Evolutionary conservation across 2,329 filamentous ascomycete genomes (phyloP).

Genomic region (Monosporascus sp.): DNA sequence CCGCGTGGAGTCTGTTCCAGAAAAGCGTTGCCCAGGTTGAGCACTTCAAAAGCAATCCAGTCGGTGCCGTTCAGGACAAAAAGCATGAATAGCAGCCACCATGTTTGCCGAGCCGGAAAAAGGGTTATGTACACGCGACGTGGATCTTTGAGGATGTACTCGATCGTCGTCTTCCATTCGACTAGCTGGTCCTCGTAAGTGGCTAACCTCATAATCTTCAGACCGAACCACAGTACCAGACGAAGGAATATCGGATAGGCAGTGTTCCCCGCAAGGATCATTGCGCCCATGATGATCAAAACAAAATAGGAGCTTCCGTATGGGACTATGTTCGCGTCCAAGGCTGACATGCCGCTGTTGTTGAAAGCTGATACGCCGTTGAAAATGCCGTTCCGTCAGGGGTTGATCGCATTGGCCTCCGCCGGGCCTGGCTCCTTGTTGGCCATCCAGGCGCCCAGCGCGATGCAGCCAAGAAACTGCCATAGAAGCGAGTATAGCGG

Average conservation of each 20-base stretch:
- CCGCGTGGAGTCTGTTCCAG: constrained; percentile 47
- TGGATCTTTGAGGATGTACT: constrained; percentile 51
- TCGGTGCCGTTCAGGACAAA: constrained; percentile 56
- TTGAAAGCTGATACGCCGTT: constrained; percentile 65
- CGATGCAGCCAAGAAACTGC: constrained; percentile 40
- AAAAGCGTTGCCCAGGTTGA: constrained; percentile 57
- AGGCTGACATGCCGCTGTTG: constrained; percentile 64
- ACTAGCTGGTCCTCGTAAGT: constrained; percentile 32
- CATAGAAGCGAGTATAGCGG: constrained; percentile 52
- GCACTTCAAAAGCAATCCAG: constrained; percentile 60
- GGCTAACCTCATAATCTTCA: constrained; percentile 34
- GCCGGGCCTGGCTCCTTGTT: constrained; percentile 44
- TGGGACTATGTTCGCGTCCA: constrained; percentile 61
- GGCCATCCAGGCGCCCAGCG: constrained; percentile 54
- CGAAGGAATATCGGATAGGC: constrained; percentile 61
- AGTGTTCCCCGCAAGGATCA: constrained; percentile 62
- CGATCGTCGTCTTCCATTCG: constrained; percentile 44
- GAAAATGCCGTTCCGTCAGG: constrained; percentile 66
- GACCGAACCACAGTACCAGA: constrained; percentile 50
- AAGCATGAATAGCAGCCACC: constrained; percentile 60
- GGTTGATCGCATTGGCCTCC: constrained; percentile 51
- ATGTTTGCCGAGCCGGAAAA: constrained; percentile 59
- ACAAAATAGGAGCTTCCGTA: constrained; percentile 50
- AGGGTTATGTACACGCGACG: constrained; percentile 58
- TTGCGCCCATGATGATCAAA: constrained; percentile 46